A percentile compares a stretch with the other conserved stretches of the same genome.
phyloP scores from a whole-genome alignment of 768 basidiomycete genomes.

The Wakefieldia striispora region DNA sequence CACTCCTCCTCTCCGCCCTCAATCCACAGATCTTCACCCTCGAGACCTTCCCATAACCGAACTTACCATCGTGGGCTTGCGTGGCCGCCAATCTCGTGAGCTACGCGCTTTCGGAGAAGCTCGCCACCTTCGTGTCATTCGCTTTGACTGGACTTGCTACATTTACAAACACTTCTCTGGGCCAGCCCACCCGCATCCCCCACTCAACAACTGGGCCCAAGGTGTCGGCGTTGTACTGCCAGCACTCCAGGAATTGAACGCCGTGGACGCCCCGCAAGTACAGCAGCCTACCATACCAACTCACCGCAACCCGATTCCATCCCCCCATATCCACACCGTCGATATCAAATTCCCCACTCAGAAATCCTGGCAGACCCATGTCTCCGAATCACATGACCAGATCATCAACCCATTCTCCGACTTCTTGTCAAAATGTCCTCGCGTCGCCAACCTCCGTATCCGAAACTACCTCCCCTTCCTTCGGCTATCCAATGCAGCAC shows the following conservation, averaged over 20 bases:
- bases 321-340: slow-evolving; percentile 27
- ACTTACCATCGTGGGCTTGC: slow-evolving; percentile 39
- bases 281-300: slow-evolving; percentile 4
- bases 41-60: slow-evolving; percentile 42
- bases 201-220: slow-evolving; percentile 14
- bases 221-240: slow-evolving; percentile 10
- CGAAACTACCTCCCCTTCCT: slow-evolving; percentile 30
- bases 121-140: slow-evolving; percentile 37
- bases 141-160: slow-evolving; percentile 42
- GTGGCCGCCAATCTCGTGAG: slow-evolving; percentile 25
- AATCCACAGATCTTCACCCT: slow-evolving; percentile 25
- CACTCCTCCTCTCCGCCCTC: slow-evolving; percentile 20
- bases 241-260: slow-evolving; percentile 5
- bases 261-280: background rate
- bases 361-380: slow-evolving; percentile 28
- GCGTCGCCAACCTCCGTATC: slow-evolving; percentile 18
- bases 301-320: slow-evolving; percentile 12
- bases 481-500: slow-evolving; percentile 14
- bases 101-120: slow-evolving; percentile 37
- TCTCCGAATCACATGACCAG: slow-evolving; percentile 28
- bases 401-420: slow-evolving; percentile 25
- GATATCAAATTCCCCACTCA: slow-evolving; percentile 32
- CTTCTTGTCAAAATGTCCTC: slow-evolving; percentile 26
- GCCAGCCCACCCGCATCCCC: background rate
- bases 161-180: slow-evolving; percentile 33